Percentiles rank a stretch among this genome's conserved stretches.
These are phyloP conservation scores for Penicillium decumbens DNA, from an alignment of 2,329 filamentous ascomycete species.

Conservation along the genomic window DNA sequence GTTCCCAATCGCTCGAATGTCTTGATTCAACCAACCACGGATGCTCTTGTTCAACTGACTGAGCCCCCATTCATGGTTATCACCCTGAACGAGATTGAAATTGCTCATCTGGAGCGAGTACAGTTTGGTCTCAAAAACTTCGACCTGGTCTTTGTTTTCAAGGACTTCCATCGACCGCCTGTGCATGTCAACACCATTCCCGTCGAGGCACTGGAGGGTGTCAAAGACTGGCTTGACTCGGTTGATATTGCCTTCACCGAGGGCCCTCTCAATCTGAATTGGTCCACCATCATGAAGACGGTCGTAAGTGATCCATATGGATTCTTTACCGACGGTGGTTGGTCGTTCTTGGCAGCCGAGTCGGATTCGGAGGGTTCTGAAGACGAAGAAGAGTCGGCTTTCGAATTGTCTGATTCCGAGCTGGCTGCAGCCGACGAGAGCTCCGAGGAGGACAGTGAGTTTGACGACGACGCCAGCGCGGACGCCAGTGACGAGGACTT, in stretches of 20 bases:
- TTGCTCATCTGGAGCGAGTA: slow-evolving; percentile 76
- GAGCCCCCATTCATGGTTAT: slow-evolving; percentile 96
- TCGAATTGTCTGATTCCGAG: slow-evolving; percentile 84
- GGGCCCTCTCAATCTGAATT: slow-evolving; percentile 95
- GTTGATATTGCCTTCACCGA: slow-evolving; percentile 93
- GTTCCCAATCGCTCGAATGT: slow-evolving; percentile 95
- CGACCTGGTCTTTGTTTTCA: slow-evolving; percentile 96
- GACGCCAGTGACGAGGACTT: slow-evolving; percentile 61
- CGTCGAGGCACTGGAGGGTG: slow-evolving; percentile 85
- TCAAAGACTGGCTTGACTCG: slow-evolving; percentile 96
- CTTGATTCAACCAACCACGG: slow-evolving; percentile 90
- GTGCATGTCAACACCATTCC: slow-evolving; percentile 98
- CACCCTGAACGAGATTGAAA: slow-evolving; percentile 90
- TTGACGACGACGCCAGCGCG: slow-evolving; percentile 84
- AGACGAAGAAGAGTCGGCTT: slow-evolving; percentile 83
- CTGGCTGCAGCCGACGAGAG: slow-evolving; percentile 67
- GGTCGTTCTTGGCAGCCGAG: slow-evolving; percentile 85
- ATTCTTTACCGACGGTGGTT: slow-evolving; percentile 93
- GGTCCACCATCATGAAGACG: slow-evolving; percentile 99
- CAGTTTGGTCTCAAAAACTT: slow-evolving; percentile 98
- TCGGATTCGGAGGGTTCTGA: slow-evolving; percentile 78
- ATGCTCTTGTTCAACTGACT: slow-evolving; percentile 93
- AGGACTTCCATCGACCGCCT: slow-evolving; percentile 86
- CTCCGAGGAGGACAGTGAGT: slow-evolving; percentile 86
- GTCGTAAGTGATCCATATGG: slow-evolving; percentile 88